Evolutionary conservation across 2,329 filamentous ascomycete genomes (phyloP).

Genomic region (Trichoderma guizhouense): DNA sequence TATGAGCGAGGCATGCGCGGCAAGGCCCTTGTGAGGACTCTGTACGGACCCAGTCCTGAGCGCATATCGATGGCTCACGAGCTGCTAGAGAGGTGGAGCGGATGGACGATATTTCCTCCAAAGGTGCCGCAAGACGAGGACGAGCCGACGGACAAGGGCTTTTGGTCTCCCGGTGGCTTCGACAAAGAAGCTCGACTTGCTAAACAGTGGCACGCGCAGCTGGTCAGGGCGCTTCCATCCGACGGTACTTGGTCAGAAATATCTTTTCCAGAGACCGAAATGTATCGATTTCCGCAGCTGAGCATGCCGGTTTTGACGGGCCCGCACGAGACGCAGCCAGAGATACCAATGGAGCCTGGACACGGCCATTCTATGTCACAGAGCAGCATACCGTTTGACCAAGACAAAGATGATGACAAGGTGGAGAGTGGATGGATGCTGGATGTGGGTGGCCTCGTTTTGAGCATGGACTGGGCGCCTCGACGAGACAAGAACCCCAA

Average conservation of each 20-base stretch:
- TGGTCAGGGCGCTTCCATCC: constrained; percentile 22
- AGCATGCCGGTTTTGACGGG: constrained; percentile 36
- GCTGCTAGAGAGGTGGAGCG: constrained; percentile 41
- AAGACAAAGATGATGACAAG: constrained; percentile 25
- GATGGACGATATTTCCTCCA: constrained; percentile 40
- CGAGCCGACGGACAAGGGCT: constrained; percentile 32
- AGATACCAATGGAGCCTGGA: constrained; percentile 30
- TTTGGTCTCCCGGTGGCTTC: constrained; percentile 39
- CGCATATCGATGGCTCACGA: constrained; percentile 35
- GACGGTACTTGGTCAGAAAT: constrained; percentile 21
- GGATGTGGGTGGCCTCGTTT: constrained; percentile 51
- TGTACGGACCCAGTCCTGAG: constrained; percentile 41
- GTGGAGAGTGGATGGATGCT: constrained; percentile 48
- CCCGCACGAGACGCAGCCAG: constrained; percentile 29
- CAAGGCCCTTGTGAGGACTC: constrained; percentile 35
- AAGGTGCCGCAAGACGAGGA: constrained; percentile 29
- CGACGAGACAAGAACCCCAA: constrained; percentile 30
- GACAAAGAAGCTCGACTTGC: constrained; percentile 34
- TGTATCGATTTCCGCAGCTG: constrained; percentile 29
- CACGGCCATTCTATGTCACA: constrained; percentile 28
- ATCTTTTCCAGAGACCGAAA: constrained; percentile 27
- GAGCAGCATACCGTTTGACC: constrained; percentile 30
- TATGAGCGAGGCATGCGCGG: constrained; percentile 35
- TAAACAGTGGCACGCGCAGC: constrained; percentile 28
- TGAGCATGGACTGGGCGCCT: constrained; percentile 53